A percentile compares a stretch with the other conserved stretches of the same genome.
Evolutionary conservation across 352 stramenopile genomes (phyloP).

Genomic region (Pythium dissotocum): DNA sequence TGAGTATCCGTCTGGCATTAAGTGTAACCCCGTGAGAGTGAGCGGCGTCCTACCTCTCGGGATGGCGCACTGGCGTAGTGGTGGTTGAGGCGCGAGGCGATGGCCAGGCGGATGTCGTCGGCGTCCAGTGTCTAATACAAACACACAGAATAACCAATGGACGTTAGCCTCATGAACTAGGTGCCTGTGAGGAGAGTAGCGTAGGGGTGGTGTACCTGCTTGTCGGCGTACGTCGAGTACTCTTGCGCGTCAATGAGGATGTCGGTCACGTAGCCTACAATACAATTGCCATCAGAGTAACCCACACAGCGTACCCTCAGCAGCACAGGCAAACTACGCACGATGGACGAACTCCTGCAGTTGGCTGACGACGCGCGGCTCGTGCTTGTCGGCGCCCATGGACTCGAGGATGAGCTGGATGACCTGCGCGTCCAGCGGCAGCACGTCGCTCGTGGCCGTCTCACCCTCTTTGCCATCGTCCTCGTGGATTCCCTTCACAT

Average conservation of each 20-base stretch:
- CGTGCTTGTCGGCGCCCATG: constrained; percentile 80
- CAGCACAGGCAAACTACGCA: constrained; percentile 27
- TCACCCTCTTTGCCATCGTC: constrained; percentile 53
- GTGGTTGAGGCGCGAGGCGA: constrained; percentile 76
- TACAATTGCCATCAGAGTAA: background rate
- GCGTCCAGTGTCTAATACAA: constrained; percentile 56
- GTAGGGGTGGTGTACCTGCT: constrained; percentile 35
- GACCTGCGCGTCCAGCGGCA: constrained; percentile 63
- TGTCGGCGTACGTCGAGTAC: constrained; percentile 78
- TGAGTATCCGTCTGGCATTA: background rate
- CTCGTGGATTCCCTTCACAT: constrained; percentile 62
- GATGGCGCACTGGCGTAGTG: constrained; percentile 75
- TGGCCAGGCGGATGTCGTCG: constrained; percentile 78
- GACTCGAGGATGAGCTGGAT: constrained; percentile 67
- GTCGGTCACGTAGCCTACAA: constrained; percentile 75
- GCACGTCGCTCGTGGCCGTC: constrained; percentile 39
- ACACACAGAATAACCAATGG: constrained; percentile 2
- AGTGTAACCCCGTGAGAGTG: background rate
- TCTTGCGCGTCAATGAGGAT: constrained; percentile 85
- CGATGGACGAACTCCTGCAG: constrained; percentile 85
- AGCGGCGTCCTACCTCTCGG: constrained; percentile 47
- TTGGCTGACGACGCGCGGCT: constrained; percentile 78
- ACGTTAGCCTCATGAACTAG: background rate
- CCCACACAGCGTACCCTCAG: background rate
- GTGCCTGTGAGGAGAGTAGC: background rate